Conservation (phyloP, 345 rosid species). For the Acer campestre region DNA sequence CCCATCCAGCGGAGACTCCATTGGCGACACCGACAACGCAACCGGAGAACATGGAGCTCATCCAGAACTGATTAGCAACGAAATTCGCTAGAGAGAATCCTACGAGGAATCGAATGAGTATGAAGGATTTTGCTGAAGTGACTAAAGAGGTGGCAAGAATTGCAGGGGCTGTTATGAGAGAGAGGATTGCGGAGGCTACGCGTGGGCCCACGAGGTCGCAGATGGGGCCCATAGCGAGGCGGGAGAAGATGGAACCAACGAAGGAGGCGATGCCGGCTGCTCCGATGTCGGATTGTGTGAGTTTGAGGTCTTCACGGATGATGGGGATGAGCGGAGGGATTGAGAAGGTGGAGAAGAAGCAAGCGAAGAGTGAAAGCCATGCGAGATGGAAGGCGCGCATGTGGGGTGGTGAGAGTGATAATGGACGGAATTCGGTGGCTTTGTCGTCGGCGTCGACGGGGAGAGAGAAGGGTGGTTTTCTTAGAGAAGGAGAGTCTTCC, state of each 20-base stretch:
- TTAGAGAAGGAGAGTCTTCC: slow-evolving; percentile 13
- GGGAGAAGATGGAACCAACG: slow-evolving; percentile 78
- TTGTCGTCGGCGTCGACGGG: slow-evolving; percentile 54
- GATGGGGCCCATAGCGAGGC: slow-evolving; percentile 81
- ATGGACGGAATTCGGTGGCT: slow-evolving; percentile 64
- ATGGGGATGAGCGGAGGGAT: slow-evolving; percentile 81
- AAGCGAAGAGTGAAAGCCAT: slow-evolving; percentile 82
- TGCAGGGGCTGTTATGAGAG: slow-evolving; percentile 65
- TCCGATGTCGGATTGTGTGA: slow-evolving; percentile 52
- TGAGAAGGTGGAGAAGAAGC: slow-evolving; percentile 89
- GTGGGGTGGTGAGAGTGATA: slow-evolving; percentile 64
- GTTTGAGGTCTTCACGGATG: slow-evolving; percentile 61
- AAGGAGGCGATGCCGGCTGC: slow-evolving; percentile 75
- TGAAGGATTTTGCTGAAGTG: slow-evolving; percentile 54
- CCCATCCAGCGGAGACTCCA: slow-evolving; percentile 86
- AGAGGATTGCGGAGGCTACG: slow-evolving; percentile 62
- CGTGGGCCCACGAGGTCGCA: slow-evolving; percentile 81
- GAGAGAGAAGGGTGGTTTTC: slow-evolving; percentile 18
- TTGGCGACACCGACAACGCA: slow-evolving; percentile 74
- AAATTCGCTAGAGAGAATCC: slow-evolving; percentile 81
- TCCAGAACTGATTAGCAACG: slow-evolving; percentile 91
- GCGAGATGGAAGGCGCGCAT: slow-evolving; percentile 81
- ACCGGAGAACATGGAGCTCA: slow-evolving; percentile 83
- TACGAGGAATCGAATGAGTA: slow-evolving; percentile 60
- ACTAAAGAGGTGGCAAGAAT: slow-evolving; percentile 54